These are phyloP conservation scores for Cladophialophora immunda DNA, from an alignment of 2,329 filamentous ascomycete species.

Conservation along the genomic window DNA sequence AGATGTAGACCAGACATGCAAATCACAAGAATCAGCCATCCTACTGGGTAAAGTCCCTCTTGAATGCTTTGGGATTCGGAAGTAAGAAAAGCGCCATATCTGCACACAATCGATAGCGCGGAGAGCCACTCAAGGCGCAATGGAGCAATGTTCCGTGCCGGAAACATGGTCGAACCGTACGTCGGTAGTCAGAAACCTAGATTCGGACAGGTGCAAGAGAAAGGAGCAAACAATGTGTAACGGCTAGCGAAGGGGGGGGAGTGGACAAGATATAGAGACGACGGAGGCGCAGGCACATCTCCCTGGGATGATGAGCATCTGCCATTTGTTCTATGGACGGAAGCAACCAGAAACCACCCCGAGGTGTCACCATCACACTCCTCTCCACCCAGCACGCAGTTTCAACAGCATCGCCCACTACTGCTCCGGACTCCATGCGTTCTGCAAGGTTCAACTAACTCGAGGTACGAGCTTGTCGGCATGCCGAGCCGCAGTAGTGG, in stretches of 20 bases:
- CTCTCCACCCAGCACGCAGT: neutral
- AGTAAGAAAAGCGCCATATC: neutral
- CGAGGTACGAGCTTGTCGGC: neutral
- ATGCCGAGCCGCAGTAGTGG: neutral
- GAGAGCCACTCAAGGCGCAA: neutral
- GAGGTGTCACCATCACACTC: neutral
- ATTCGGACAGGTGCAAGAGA: neutral
- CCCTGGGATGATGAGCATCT: neutral
- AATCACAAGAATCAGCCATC: neutral
- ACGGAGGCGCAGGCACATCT: neutral
- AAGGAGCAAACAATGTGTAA: conserved; percentile 3
- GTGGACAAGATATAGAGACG: neutral
- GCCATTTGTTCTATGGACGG: neutral
- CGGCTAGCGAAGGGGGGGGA: neutral
- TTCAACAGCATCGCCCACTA: neutral
- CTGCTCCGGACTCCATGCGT: neutral
- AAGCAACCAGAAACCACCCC: no score
- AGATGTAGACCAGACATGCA: neutral
- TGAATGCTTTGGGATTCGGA: neutral
- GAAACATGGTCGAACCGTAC: neutral
- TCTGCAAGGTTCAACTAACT: neutral
- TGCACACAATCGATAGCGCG: neutral
- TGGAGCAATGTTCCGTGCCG: conserved; percentile 3
- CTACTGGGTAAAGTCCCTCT: neutral
- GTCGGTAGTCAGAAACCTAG: neutral